Evolutionary conservation across 1,284 basidiomycete genomes (phyloP).

Genomic region (Naganishia cerealis): DNA sequence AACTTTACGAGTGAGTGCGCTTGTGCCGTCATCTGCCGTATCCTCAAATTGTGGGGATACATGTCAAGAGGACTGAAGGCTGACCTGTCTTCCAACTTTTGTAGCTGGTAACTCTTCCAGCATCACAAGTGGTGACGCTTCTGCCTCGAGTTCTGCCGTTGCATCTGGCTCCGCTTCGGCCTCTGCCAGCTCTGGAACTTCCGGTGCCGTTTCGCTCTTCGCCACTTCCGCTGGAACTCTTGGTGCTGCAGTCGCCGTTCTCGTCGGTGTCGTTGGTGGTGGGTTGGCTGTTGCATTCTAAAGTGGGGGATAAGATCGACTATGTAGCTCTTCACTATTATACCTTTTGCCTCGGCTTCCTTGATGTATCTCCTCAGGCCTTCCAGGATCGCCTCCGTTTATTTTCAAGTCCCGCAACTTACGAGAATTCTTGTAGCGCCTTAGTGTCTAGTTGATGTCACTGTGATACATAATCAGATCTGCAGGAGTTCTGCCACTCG

Average conservation of each 20-base stretch:
- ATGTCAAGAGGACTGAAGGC: neutral
- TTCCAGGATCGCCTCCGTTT: too few relatives aligned
- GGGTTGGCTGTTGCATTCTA: conserved; percentile 18
- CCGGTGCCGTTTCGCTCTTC: conserved; percentile 15
- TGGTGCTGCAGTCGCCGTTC: conserved; percentile 12
- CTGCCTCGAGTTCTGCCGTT: conserved; percentile 34
- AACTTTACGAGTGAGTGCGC: conserved; percentile 44
- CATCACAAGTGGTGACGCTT: conserved; percentile 22
- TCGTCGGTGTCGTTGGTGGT: conserved; percentile 15
- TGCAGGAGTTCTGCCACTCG: too few relatives aligned
- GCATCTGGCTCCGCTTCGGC: conserved; percentile 29
- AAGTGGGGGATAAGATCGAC: neutral
- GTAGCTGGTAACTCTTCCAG: conserved; percentile 34
- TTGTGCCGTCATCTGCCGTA: neutral
- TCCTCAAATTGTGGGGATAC: neutral
- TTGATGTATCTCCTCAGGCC: too few relatives aligned
- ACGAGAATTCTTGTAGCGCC: too few relatives aligned
- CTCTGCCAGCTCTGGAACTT: neutral
- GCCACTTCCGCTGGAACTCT: neutral
- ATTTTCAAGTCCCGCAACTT: too few relatives aligned
- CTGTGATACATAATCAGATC: too few relatives aligned
- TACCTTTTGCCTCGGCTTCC: too few relatives aligned
- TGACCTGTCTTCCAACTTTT: conserved; percentile 14
- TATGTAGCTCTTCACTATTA: neutral
- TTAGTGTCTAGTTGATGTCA: too few relatives aligned